Conservation (phyloP, 768 basidiomycete genomes). For the Myochromella boudieri region DNA sequence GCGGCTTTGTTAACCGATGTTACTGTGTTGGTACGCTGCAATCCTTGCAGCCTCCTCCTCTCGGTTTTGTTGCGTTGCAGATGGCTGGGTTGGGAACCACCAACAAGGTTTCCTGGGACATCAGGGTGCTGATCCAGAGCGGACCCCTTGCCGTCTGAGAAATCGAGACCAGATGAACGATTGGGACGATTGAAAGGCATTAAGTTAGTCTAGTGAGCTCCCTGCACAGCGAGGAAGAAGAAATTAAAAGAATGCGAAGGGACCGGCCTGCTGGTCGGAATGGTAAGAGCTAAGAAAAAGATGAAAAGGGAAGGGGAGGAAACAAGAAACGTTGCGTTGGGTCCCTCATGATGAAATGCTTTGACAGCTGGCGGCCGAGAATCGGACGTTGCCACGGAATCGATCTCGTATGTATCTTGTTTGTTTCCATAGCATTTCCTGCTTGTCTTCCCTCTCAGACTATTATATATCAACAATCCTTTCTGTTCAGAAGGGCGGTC, state of each 20-base stretch:
- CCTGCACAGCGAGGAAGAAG: slow-evolving; percentile 34
- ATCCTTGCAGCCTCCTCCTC: slow-evolving; percentile 77
- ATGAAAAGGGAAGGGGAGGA: slow-evolving; percentile 6
- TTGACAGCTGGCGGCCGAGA: not conserved
- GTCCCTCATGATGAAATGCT: slow-evolving; percentile 5
- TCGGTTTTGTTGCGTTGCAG: slow-evolving; percentile 88
- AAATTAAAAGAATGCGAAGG: slow-evolving; percentile 31
- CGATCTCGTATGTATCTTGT: not conserved
- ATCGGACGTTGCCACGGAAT: not conserved
- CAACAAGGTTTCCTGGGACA: slow-evolving; percentile 28
- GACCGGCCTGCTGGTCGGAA: slow-evolving; percentile 50
- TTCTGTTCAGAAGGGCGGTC: too few relatives aligned
- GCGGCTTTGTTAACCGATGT: slow-evolving; percentile 24
- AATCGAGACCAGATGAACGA: slow-evolving; percentile 67
- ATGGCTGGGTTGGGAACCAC: slow-evolving; percentile 38
- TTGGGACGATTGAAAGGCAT: slow-evolving; percentile 47
- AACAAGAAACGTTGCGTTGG: slow-evolving; percentile 1
- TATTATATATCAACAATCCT: not conserved
- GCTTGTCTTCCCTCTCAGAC: not conserved
- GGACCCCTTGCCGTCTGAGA: slow-evolving; percentile 51
- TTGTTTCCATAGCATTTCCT: slow-evolving; percentile 12
- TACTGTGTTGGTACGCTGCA: slow-evolving; percentile 62
- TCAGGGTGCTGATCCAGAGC: slow-evolving; percentile 57
- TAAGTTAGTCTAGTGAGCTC: slow-evolving; percentile 27
- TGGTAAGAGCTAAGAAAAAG: slow-evolving; percentile 23